phyloP scores from a whole-genome alignment of 139 green algal genomes.

The Closterium sp. region DNA sequence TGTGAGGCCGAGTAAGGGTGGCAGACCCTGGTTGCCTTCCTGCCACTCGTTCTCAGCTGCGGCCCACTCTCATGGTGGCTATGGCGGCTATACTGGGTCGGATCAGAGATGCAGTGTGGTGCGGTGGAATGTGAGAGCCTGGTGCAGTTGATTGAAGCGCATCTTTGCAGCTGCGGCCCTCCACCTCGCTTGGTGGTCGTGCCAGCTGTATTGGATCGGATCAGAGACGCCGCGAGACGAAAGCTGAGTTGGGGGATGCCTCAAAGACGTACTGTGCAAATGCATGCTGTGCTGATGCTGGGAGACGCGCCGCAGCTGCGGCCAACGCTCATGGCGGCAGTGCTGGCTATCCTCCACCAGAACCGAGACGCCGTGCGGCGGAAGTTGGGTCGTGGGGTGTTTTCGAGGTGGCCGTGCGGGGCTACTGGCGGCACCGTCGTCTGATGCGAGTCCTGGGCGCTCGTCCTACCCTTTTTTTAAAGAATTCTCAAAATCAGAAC shows the following conservation, averaged over 20 bases:
- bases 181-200: conserved; percentile 52
- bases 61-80: conserved; percentile 54
- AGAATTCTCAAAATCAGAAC: too few species aligned
- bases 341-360: conserved; percentile 50
- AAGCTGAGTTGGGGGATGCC: too few species aligned
- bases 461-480: too few species aligned
- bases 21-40: too few species aligned
- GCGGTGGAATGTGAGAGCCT: too few species aligned
- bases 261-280: too few species aligned
- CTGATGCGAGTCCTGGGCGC: too few species aligned
- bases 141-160: too few species aligned
- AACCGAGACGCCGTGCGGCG: conserved; percentile 43
- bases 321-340: conserved; percentile 42
- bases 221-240: conserved; percentile 39
- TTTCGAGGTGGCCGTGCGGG: conserved; percentile 47
- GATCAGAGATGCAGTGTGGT: conserved; percentile 17
- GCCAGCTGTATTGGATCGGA: conserved; percentile 51
- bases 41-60: background rate
- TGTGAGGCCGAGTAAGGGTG: too few species aligned
- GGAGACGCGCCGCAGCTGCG: too few species aligned
- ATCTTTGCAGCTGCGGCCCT: too few species aligned
- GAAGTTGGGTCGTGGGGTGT: conserved; percentile 15
- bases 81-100: conserved; percentile 51
- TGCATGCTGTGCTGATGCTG: too few species aligned
- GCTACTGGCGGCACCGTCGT: conserved; percentile 47